Percentiles rank a stretch among this genome's conserved stretches.
Evolutionary conservation across 257 asterid genomes (phyloP).

Genomic region (Fraxinus quadrangulata): DNA sequence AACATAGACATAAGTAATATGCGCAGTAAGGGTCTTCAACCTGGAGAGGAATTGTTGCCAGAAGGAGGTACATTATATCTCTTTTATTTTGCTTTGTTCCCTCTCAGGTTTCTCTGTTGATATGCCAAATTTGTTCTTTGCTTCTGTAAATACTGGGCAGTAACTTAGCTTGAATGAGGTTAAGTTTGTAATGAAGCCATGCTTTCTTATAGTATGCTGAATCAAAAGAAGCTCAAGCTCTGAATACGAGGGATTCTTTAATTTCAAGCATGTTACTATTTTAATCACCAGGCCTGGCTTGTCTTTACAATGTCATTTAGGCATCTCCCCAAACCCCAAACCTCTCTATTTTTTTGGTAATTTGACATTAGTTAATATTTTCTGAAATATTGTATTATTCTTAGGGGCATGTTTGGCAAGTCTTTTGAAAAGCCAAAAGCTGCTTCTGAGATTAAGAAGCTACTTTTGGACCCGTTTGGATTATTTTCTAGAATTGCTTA

Average conservation of each 20-base stretch:
- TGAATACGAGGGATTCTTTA: neutral
- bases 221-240: neutral
- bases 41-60: conserved; percentile 87
- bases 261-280: neutral
- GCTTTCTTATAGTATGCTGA: neutral
- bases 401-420: too few relatives aligned
- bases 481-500: too few relatives aligned
- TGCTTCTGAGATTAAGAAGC: too few relatives aligned
- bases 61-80: conserved; percentile 50
- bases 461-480: too few relatives aligned
- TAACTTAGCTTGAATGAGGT: neutral
- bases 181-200: neutral
- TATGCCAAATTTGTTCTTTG: neutral
- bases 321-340: neutral
- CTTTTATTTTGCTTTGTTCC: neutral
- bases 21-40: conserved; percentile 96
- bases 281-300: neutral
- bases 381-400: neutral
- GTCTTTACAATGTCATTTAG: neutral
- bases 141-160: neutral
- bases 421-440: too few relatives aligned
- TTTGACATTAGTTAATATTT: neutral
- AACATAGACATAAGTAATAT: conserved; percentile 76
- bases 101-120: neutral
- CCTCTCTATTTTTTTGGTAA: too few relatives aligned